Evolutionary conservation across 2,329 filamentous ascomycete genomes (phyloP).

Genomic region (Diplocarpon rosae): DNA sequence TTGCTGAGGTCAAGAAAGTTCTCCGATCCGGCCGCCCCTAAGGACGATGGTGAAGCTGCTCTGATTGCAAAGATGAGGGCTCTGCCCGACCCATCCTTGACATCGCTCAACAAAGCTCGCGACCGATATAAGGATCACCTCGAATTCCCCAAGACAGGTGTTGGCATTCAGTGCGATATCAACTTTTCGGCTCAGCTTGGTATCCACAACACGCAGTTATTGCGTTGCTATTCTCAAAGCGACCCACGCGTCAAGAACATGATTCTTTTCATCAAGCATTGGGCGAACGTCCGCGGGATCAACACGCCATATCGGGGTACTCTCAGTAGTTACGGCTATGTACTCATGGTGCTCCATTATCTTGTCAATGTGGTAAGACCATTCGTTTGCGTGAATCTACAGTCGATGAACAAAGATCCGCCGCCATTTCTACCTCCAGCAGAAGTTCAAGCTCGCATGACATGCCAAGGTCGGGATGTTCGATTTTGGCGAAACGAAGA

Average conservation of each 20-base stretch:
- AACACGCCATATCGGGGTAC: slow-evolving; percentile 82
- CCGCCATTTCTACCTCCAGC: slow-evolving; percentile 33
- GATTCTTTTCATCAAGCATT: slow-evolving; percentile 80
- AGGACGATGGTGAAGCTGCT: slow-evolving; percentile 4
- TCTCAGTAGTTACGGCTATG: slow-evolving; percentile 81
- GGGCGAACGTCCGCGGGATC: slow-evolving; percentile 77
- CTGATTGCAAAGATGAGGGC: slow-evolving; percentile 22
- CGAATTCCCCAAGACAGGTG: slow-evolving; percentile 65
- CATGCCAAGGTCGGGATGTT: slow-evolving; percentile 56
- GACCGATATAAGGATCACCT: slow-evolving; percentile 48
- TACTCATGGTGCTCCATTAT: slow-evolving; percentile 86
- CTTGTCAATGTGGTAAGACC: slow-evolving; percentile 72
- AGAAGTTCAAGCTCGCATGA: slow-evolving; percentile 29
- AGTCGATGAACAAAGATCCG: slow-evolving; percentile 41
- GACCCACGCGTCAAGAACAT: slow-evolving; percentile 68
- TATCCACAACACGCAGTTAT: slow-evolving; percentile 70
- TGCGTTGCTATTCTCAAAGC: slow-evolving; percentile 72
- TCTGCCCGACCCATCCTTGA: slow-evolving; percentile 31
- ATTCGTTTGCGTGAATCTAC: slow-evolving; percentile 76
- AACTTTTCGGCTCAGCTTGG: slow-evolving; percentile 81
- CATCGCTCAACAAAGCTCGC: slow-evolving; percentile 37
- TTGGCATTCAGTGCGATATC: slow-evolving; percentile 84
- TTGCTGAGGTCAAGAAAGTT: slow-evolving; percentile 32
- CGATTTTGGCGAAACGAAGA: slow-evolving; percentile 69
- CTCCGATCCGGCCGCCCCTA: slow-evolving; percentile 24